Evolutionary conservation across 2,329 filamentous ascomycete species (phyloP), one percentile per base, ranked within the genome.

Genomic region (Thielaviopsis punctulata): DNA sequence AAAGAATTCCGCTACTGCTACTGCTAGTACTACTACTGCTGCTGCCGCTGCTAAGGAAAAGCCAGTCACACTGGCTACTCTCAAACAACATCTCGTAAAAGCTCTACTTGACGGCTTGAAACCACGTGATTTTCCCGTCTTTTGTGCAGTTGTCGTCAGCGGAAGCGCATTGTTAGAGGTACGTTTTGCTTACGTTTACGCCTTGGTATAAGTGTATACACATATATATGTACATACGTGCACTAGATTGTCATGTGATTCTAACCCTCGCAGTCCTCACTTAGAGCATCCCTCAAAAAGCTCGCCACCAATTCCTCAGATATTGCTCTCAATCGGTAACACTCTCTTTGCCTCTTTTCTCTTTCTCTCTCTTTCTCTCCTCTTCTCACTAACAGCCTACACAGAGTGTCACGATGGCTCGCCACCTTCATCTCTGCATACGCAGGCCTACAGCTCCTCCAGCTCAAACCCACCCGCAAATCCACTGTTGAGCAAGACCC

Each of bases 121-220:
- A 45, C 65, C 67, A 52, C 71, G 73, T 55, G 69, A 77, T 8
- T 82, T 82, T 59, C 76, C 79, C 44, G 69, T 76, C 3, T 82
- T 82, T 60, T 82, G 78, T 61, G 78, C 77, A 7, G 67, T 70
- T 6, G 64, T 82, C 9, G 72, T 77, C 39, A 79, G 78, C 30
- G 77, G 77, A 39, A 74, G 72, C 56, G 78, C 76, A 22, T 61
- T 81, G n/a, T 61, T 81, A n/a, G 71, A 79, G 68, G 77, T 75
- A 39, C 8, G 49, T 56, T 25, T 39, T 39, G 33, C 22, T 13
- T 54, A 23, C 39, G 21, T 30, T 41, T 39, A 39, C 21, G 19
- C 22, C 10, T 21, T 39, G 21, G 45, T 45, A 52, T 22, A 23
- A 36, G 25, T 23, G 7, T n/a, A n/a, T n/a, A n/a, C n/a, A n/a